Conservation (phyloP, 208 protist species). For the Trypanosomatidae sp. region DNA sequence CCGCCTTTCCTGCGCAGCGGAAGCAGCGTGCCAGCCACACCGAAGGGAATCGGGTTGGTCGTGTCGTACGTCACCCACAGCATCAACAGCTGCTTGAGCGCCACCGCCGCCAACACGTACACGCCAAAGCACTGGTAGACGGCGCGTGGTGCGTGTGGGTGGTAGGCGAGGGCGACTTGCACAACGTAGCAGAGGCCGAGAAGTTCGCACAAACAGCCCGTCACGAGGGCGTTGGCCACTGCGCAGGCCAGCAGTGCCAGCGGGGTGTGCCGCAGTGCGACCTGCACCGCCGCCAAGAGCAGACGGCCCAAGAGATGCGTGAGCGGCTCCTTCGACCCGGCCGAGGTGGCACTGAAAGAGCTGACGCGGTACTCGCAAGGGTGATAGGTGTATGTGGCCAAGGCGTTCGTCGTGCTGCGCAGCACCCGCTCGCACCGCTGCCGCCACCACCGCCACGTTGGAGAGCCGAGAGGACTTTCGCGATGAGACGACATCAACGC, state of each 20-base stretch:
- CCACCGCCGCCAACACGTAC: constrained; percentile 36
- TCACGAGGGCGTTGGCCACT: constrained; percentile 41
- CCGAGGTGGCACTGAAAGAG: neutral
- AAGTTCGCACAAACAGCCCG: constrained; percentile 48
- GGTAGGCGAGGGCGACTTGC: constrained; percentile 41
- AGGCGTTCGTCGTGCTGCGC: constrained; percentile 12
- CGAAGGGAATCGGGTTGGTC: neutral
- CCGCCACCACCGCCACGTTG: constrained; percentile 5
- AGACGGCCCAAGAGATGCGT: constrained; percentile 17
- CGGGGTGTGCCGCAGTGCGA: constrained; percentile 37
- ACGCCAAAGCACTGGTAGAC: constrained; percentile 29
- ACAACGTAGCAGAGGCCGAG: constrained; percentile 42
- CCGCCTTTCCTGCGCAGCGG: neutral
- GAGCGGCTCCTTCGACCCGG: constrained; percentile 13
- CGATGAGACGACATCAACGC: neutral
- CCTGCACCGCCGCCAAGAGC: constrained; percentile 22
- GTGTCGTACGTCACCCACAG: constrained; percentile 6
- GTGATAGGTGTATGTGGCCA: constrained; percentile 49
- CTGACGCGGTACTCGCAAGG: constrained; percentile 29
- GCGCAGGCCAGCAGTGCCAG: constrained; percentile 28
- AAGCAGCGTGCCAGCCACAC: constrained; percentile 9
- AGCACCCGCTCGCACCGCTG: constrained; percentile 9
- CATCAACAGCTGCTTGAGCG: constrained; percentile 35
- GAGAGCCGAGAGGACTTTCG: no score
- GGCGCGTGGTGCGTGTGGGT: constrained; percentile 43